Evolutionary conservation across 1,284 basidiomycete species (phyloP), one percentile per base, ranked within the genome.

Genomic region (Phlebopus sp.): DNA sequence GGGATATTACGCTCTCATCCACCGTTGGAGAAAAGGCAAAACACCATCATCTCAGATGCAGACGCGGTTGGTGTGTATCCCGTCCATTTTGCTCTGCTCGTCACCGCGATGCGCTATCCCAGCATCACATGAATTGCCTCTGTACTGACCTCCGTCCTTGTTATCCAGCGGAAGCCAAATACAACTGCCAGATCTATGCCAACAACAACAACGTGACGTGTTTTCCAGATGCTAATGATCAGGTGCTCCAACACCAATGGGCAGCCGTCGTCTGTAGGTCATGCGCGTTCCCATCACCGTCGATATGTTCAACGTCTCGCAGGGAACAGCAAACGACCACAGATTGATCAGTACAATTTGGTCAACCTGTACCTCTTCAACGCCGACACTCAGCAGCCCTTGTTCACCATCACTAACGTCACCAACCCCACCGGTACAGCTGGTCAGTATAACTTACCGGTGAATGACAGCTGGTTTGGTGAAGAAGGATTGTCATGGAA

Each of bases 391-490:
- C 67, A 71, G 38, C n/a, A 64, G 10, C 67, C 69, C 47, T 69
- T 90, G 37, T 66, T 79, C 32, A 65, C 68, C 43, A 71, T 68
- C 55, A 48, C 48, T 8, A 65, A 74, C 49, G 46, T 68, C 1
- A 15, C 51, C 5, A 88, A 85, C 57, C 82, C 79, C 11, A 67
- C 67, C 21, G 72, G 72, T 55, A 68, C 70, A 37, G 79, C 84
- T 2, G 87, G 88, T 11, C 56, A 69, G 50, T 58, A 78, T 25
- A 73, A 69, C 23, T 65, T 77, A 1, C 76, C 72, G 30, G 84
- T 88, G 37, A 76, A 90, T 59, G 90, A 92, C 62, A 67, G 72
- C 9, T 91, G 87, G 85, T 91, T 81, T 68, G 86, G 84, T 23
- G 35, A 59, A 2, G 64, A 74, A 43, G 84, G 84, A 37, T 48